A percentile compares a stretch with the other conserved stretches of the same genome.
Evolutionary conservation across 108 stramenopile species (phyloP).

Genomic region (Nitzschia sp.): DNA sequence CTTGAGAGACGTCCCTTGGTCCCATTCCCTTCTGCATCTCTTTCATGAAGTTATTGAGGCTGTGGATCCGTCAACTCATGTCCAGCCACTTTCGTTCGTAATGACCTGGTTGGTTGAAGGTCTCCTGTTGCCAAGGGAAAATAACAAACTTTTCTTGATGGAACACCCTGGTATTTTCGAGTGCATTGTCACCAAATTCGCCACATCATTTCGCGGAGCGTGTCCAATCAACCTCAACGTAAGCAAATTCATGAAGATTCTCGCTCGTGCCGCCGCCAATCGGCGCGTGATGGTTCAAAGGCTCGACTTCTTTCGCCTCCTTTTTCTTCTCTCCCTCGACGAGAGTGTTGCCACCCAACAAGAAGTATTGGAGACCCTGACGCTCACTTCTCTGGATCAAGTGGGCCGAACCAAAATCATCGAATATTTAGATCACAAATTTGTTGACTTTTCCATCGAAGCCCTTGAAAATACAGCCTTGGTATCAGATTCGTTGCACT

Average conservation of each 20-base stretch:
- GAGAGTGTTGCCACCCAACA: background rate
- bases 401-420: background rate
- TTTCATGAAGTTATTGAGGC: conserved; percentile 2
- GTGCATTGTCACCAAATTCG: background rate
- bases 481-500: background rate
- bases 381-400: background rate
- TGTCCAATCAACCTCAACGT: background rate
- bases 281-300: conserved; percentile 1
- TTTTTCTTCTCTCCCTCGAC: conserved; percentile 10
- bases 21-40: conserved; percentile 2
- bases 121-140: background rate
- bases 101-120: conserved; percentile 16
- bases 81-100: conserved; percentile 3
- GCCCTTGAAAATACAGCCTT: background rate
- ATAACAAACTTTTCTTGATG: conserved; percentile 12
- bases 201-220: background rate
- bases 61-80: conserved; percentile 2
- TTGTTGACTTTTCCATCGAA: background rate
- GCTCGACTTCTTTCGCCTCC: background rate
- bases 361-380: conserved; percentile 4
- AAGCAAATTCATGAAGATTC: background rate
- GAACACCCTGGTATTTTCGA: conserved; percentile 5
- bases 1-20: conserved; percentile 14
- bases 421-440: background rate
- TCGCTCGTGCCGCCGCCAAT: conserved; percentile 1